phyloP scores from a whole-genome alignment of 805 yeast genomes.

The Komagataella pseudopastoris region DNA sequence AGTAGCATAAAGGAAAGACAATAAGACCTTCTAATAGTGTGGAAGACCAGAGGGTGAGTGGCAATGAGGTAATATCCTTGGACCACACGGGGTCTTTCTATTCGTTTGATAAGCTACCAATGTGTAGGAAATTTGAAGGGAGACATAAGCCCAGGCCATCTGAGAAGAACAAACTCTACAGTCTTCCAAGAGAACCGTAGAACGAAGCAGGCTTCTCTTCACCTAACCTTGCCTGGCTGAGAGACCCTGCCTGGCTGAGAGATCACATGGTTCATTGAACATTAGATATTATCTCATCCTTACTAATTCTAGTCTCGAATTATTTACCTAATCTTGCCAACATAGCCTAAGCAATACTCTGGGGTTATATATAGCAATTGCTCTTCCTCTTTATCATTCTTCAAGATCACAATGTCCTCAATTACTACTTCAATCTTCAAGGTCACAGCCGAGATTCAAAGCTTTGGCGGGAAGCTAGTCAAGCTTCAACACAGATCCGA shows the following conservation, averaged over 20 bases:
- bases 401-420: not conserved
- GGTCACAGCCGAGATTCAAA: slow-evolving; percentile 36
- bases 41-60: not conserved
- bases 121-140: too few species aligned
- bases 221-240: too few species aligned
- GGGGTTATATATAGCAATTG: not conserved
- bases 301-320: not conserved
- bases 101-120: too few species aligned
- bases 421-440: slow-evolving; percentile 30
- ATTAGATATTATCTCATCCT: not conserved
- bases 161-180: too few species aligned
- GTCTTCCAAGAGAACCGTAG: too few species aligned
- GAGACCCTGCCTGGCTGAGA: too few species aligned
- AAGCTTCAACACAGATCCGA: slow-evolving; percentile 67
- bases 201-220: too few species aligned
- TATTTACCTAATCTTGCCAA: not conserved
- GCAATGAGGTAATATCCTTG: too few species aligned
- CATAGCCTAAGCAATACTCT: not conserved
- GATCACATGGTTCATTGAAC: too few species aligned
- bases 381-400: not conserved
- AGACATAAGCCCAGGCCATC: too few species aligned
- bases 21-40: not conserved
- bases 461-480: slow-evolving; percentile 63
- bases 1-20: not conserved
- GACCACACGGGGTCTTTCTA: too few species aligned